A percentile compares a stretch with the other conserved stretches of the same genome.
phyloP scores from a whole-genome alignment of 2,329 filamentous ascomycete genomes.

The Simplicillium sp. region DNA sequence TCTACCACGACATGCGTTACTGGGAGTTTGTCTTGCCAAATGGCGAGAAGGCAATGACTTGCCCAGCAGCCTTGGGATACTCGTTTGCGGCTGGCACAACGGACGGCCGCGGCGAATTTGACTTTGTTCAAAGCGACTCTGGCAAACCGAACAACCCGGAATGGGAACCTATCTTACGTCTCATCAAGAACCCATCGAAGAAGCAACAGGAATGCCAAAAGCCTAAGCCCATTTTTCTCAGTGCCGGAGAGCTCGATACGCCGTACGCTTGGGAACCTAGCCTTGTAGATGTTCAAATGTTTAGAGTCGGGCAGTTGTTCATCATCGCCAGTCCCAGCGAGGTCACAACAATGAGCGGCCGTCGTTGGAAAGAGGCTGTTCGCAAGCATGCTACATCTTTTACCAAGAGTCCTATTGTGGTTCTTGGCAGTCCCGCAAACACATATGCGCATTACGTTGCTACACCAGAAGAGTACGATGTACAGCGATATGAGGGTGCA shows the following conservation, averaged over 20 bases:
- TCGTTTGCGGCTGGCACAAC: conserved; percentile 88
- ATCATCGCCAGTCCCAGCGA: conserved; percentile 81
- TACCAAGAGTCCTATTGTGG: conserved; percentile 54
- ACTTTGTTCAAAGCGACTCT: conserved; percentile 81
- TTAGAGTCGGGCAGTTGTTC: conserved; percentile 75
- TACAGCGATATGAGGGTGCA: conserved; percentile 92
- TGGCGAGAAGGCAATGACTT: conserved; percentile 61
- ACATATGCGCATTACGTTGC: conserved; percentile 78
- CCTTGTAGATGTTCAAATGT: conserved; percentile 76
- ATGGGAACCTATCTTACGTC: conserved; percentile 65
- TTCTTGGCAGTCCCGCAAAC: conserved; percentile 82
- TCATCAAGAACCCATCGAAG: conserved; percentile 61
- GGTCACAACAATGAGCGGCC: conserved; percentile 84
- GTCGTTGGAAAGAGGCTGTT: conserved; percentile 73
- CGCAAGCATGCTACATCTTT: conserved; percentile 35
- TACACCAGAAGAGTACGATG: conserved; percentile 68
- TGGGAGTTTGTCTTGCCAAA: conserved; percentile 68
- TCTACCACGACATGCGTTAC: conserved; percentile 71
- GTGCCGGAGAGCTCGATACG: conserved; percentile 67
- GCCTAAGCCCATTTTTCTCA: conserved; percentile 76
- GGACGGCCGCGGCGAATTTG: conserved; percentile 83
- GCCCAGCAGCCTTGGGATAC: conserved; percentile 80
- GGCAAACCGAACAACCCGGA: conserved; percentile 66
- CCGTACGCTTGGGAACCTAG: conserved; percentile 89
- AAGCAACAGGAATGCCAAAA: conserved; percentile 68